A percentile compares a stretch with the other conserved stretches of the same genome.
phyloP scores from a whole-genome alignment of 805 yeast genomes.

The Metschnikowia aberdeeniae region DNA sequence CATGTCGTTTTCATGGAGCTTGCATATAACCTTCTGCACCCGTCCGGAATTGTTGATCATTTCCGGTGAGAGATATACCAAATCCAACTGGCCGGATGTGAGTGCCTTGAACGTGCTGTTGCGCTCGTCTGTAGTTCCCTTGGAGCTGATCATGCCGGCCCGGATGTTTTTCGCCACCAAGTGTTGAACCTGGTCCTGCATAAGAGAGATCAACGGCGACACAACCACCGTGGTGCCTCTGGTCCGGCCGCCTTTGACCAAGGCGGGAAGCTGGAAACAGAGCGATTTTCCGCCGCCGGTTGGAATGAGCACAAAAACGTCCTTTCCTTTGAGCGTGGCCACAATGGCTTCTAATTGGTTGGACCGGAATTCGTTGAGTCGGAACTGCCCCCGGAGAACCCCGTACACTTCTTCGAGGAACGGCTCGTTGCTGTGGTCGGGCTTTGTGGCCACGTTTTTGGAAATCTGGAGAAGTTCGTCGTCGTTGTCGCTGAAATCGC shows the following conservation, averaged over 20 bases:
- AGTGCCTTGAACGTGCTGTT: constrained; percentile 59
- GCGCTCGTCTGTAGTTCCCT: constrained; percentile 59
- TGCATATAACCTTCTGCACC: constrained; percentile 59
- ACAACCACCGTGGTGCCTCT: constrained; percentile 85
- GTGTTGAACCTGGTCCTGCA: constrained; percentile 96
- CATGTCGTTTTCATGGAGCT: constrained; percentile 48
- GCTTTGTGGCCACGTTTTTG: constrained; percentile 5
- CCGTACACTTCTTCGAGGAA: constrained; percentile 71
- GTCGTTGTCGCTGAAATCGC: constrained; percentile 32
- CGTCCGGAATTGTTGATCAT: constrained; percentile 77
- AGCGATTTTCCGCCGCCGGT: constrained; percentile 98
- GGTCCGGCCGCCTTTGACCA: constrained; percentile 69
- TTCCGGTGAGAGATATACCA: constrained; percentile 90
- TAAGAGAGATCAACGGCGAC: constrained; percentile 90
- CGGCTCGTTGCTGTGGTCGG: neutral
- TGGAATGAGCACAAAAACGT: constrained; percentile 95
- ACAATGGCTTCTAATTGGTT: constrained; percentile 86
- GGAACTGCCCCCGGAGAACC: constrained; percentile 57
- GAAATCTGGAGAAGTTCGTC: constrained; percentile 23
- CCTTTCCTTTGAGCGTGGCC: constrained; percentile 70
- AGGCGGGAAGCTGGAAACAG: constrained; percentile 93
- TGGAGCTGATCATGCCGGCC: constrained; percentile 88
- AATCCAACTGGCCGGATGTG: constrained; percentile 60
- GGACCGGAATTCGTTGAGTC: constrained; percentile 62
- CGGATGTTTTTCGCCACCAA: constrained; percentile 59